A percentile compares a stretch with the other conserved stretches of the same genome.
phyloP scores from a whole-genome alignment of 2,329 filamentous ascomycete genomes.

The Fusarium domesticum region DNA sequence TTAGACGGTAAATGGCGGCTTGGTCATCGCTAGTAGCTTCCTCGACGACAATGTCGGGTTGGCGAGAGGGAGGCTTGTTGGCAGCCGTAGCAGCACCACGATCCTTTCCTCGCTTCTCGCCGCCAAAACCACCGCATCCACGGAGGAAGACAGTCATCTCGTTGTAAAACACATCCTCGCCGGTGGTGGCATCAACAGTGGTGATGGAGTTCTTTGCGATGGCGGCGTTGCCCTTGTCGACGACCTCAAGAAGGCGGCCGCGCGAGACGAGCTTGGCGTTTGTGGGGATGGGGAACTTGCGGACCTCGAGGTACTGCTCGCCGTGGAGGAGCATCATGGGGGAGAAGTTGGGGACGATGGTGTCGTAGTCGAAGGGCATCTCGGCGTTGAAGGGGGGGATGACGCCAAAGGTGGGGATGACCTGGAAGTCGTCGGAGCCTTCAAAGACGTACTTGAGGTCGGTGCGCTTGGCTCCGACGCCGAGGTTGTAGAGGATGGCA shows the following conservation, averaged over 20 bases:
- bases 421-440: slow-evolving; percentile 87
- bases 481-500: slow-evolving; percentile 92
- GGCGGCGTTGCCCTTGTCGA: slow-evolving; percentile 91
- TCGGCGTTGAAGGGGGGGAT: slow-evolving; percentile 89
- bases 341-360: slow-evolving; percentile 91
- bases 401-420: slow-evolving; percentile 91
- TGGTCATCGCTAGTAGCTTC: slow-evolving; percentile 86
- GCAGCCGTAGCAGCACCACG: slow-evolving; percentile 76
- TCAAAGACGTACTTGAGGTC: slow-evolving; percentile 89
- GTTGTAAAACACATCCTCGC: slow-evolving; percentile 95
- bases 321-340: slow-evolving; percentile 99
- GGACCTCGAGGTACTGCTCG: slow-evolving; percentile 95
- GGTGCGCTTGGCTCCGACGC: slow-evolving; percentile 84
- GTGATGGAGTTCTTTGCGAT: slow-evolving; percentile 76
- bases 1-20: slow-evolving; percentile 88
- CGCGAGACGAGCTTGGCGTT: slow-evolving; percentile 71
- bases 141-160: slow-evolving; percentile 91
- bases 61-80: slow-evolving; percentile 73
- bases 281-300: slow-evolving; percentile 88
- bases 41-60: slow-evolving; percentile 79
- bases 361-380: slow-evolving; percentile 73
- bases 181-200: slow-evolving; percentile 79
- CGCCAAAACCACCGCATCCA: slow-evolving; percentile 86
- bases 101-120: slow-evolving; percentile 71
- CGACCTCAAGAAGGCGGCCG: slow-evolving; percentile 83